These are phyloP conservation scores for Sistotremastrum niveocremeum DNA, from an alignment of 768 basidiomycete genomes.

Conservation along the genomic window DNA sequence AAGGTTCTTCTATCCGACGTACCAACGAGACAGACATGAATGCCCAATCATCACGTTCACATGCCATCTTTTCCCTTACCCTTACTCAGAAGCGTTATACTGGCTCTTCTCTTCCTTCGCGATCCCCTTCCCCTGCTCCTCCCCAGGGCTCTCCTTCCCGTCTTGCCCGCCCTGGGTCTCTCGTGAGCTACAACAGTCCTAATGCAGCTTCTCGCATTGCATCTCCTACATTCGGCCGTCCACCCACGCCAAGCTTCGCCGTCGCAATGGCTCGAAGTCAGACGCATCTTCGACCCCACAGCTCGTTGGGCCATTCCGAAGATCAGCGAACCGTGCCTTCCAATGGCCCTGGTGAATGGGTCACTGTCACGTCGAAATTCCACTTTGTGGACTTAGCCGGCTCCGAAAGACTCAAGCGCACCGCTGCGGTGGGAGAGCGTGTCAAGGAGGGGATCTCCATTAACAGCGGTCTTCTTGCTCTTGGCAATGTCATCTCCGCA, in stretches of 20 bases:
- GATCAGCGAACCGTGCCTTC: slow-evolving; percentile 27
- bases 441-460: slow-evolving; percentile 99
- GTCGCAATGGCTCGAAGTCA: slow-evolving; percentile 56
- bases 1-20: slow-evolving; percentile 80
- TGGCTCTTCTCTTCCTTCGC: slow-evolving; percentile 54
- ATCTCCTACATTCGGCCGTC: slow-evolving; percentile 68
- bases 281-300: slow-evolving; percentile 56
- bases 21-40: slow-evolving; percentile 99
- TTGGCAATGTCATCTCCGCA: slow-evolving; percentile 97
- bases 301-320: slow-evolving; percentile 60
- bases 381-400: slow-evolving; percentile 98
- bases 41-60: slow-evolving; percentile 92
- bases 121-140: slow-evolving; percentile 67
- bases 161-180: slow-evolving; percentile 68
- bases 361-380: slow-evolving; percentile 87
- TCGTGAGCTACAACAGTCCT: slow-evolving; percentile 32
- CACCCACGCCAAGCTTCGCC: slow-evolving; percentile 67
- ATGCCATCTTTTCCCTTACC: slow-evolving; percentile 97
- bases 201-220: slow-evolving; percentile 36
- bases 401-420: slow-evolving; percentile 94
- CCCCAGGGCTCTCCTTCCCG: slow-evolving; percentile 63
- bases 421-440: slow-evolving; percentile 88
- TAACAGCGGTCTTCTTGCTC: slow-evolving; percentile 89
- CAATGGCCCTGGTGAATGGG: slow-evolving; percentile 56
- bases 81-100: slow-evolving; percentile 80